phyloP scores from a whole-genome alignment of 495 filamentous ascomycete species.

The Lophiostoma macrostomum region DNA sequence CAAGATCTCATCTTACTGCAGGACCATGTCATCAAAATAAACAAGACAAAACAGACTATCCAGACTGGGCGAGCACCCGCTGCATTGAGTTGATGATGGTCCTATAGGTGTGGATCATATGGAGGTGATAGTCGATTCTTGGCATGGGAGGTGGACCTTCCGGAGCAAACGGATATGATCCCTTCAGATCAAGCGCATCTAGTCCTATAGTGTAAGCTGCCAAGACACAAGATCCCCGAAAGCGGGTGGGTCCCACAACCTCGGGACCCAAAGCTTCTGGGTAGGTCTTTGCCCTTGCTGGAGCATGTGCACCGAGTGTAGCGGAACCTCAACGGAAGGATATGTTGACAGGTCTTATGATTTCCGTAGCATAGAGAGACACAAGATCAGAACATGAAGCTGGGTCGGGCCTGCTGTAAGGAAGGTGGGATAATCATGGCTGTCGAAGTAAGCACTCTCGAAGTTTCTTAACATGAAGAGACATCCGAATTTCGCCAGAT shows the following conservation, averaged over 20 bases:
- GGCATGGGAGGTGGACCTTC: slow-evolving; percentile 4
- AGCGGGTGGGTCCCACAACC: slow-evolving; percentile 5
- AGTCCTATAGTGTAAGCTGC: slow-evolving; percentile 1
- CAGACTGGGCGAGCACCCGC: slow-evolving; percentile 9
- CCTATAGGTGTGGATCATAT: slow-evolving; percentile 19
- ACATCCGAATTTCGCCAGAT: slow-evolving; percentile 1
- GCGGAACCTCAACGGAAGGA: too few relatives aligned
- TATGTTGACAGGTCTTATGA: too few relatives aligned
- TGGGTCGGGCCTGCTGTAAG: too few relatives aligned
- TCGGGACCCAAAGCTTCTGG: too few relatives aligned
- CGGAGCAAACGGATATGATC: slow-evolving; percentile 29
- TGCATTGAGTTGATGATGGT: slow-evolving; percentile 23
- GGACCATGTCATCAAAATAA: slow-evolving; percentile 24
- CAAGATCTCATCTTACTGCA: background rate
- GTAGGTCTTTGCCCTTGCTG: too few relatives aligned
- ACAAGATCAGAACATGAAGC: too few relatives aligned
- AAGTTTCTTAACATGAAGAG: too few relatives aligned
- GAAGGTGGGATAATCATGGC: too few relatives aligned
- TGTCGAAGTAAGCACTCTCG: too few relatives aligned
- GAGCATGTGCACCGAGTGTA: too few relatives aligned
- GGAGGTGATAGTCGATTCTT: slow-evolving; percentile 4
- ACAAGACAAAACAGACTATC: slow-evolving; percentile 2
- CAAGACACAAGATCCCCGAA: slow-evolving; percentile 11
- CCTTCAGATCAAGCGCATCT: slow-evolving; percentile 20
- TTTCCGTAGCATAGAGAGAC: too few relatives aligned